Base-by-base conservation (phyloP, 305 asterid species). In the Ajuga reptans region DNA sequence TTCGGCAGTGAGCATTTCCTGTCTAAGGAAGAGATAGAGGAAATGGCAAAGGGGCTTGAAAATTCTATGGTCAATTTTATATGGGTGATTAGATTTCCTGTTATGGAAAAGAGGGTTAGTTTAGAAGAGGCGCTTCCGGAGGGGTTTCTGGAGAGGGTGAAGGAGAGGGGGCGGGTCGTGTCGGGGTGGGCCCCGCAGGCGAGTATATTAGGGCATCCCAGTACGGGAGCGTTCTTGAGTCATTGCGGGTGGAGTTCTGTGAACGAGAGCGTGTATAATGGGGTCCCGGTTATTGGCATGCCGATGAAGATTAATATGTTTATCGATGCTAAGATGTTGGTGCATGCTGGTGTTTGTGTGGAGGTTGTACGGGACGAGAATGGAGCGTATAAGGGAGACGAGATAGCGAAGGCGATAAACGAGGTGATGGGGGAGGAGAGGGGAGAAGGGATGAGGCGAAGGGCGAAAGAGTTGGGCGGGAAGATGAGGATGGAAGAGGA, bases 181-280 rank as follows among this genome's bases (percentile, higher is more conserved):
- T 45, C 68, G 43, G 77, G 72, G 14, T 80, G 84, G 84, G 82
- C 78, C 12, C 80, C 84, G 5, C 80, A 80, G 39, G 72, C 64
- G 0, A 29, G 51, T 6, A 80, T 80, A 31, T 68, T 80, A 27
- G 65, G 65, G 14, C 84, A 80, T 65, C 42, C 68, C 5, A 77
- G 82, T 42, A 52, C 50, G 1, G 81, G 82, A 1, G 81, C 75
- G 3, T 80, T 80, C 24, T 3, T 80, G 16, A 77, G 79, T 18
- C 84, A 80, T 16, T 77, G 84, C 36, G 84, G 84, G 4, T 74
- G 82, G 78, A 80, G 78, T 68, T 80, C 82, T 5, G 7, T 67
- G 10, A 58, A 36, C 4, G 84, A 77, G 3, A 80, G 84, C 11
- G 3, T 80, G 6, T 70, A 77, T 55, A 56, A 33, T 72, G 82